Base-by-base conservation (phyloP, 106 monocot species). In the Acanthochlamys bracteata region DNA sequence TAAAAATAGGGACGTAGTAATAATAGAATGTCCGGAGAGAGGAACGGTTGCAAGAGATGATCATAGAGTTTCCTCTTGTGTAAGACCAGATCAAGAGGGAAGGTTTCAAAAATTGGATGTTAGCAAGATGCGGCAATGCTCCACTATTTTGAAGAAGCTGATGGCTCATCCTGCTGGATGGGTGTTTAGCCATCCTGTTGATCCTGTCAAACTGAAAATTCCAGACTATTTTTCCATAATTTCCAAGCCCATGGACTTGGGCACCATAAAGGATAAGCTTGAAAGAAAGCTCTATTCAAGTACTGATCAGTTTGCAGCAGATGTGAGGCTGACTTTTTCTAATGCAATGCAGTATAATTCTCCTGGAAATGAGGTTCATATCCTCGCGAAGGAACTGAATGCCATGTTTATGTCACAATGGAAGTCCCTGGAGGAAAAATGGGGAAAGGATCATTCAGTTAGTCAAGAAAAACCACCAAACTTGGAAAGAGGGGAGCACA, bases 301-400 rank as follows among this genome's bases (percentile, higher is more conserved):
- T 64, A 60, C 70, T 19, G 20, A 22, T 61, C 66, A 77, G 63
- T 85, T 81, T 56, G 76, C 80, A 52, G 73, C 69, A 42, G 80
- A 85, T 75, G 77, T 85, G 15, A 81, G 60, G 71, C 63, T 80
- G 23, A 85, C 84, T 46, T 85, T 85, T 39, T 66, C 80, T 13
- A 85, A 85, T 68, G 84, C 84, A 23, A 77, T 81, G 84, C 41
- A 11, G 11, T 81, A 80, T 57, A 85, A 85, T 51, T 68, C 74
- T 74, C 77, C 84, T 7, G 55, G n/a, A 42, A 80, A 74, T 75
- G 27, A 61, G 41, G 80, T 81, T 14, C 84, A 85, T 59, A 10
- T 39, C 15, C 64, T 74, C 63, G 84, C 84, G 0, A 67, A 71
- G 54, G 53, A 81, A 41, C 51, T 85, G 25, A 61, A 77, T 60